Evolutionary conservation across 345 rosid species (phyloP).

Genomic region (Hypericum perforatum): DNA sequence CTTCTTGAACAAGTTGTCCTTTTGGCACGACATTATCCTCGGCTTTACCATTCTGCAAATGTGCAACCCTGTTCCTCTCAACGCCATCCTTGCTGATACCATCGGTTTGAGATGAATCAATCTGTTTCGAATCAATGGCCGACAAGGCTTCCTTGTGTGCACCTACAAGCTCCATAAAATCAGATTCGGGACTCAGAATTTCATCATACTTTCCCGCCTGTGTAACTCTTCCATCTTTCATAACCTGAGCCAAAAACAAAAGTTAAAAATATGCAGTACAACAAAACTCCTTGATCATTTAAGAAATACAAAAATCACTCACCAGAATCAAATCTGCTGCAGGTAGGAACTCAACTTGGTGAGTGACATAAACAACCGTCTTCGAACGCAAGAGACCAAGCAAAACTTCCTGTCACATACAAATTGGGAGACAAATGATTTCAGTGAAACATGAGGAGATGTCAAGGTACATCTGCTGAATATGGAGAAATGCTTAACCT

Average conservation of each 20-base stretch:
- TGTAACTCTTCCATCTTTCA: slow-evolving; percentile 68
- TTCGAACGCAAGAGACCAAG: slow-evolving; percentile 37
- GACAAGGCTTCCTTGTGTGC: slow-evolving; percentile 62
- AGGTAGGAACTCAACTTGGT: slow-evolving; percentile 53
- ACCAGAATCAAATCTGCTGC: slow-evolving; percentile 64
- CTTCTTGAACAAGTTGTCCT: slow-evolving; percentile 66
- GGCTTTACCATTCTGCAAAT: slow-evolving; percentile 24
- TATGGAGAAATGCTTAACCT: slow-evolving; percentile 4
- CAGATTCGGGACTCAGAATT: slow-evolving; percentile 51
- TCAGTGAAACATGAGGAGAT: neutral
- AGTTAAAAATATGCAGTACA: neutral
- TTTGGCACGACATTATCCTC: slow-evolving; percentile 28
- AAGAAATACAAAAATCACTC: slow-evolving; percentile 14
- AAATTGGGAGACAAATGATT: neutral
- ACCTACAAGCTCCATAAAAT: slow-evolving; percentile 68
- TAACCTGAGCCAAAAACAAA: slow-evolving; percentile 34
- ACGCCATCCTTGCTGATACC: slow-evolving; percentile 10
- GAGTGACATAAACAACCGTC: slow-evolving; percentile 58
- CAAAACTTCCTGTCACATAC: slow-evolving; percentile 38
- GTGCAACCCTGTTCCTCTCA: slow-evolving; percentile 23
- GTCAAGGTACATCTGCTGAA: neutral
- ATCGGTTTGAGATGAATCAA: slow-evolving; percentile 17
- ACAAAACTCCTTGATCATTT: neutral
- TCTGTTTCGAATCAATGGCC: slow-evolving; percentile 35
- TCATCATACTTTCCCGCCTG: slow-evolving; percentile 69